Evolutionary conservation across 352 stramenopile species (phyloP).

Genomic region (Phytophthora cryptogea): DNA sequence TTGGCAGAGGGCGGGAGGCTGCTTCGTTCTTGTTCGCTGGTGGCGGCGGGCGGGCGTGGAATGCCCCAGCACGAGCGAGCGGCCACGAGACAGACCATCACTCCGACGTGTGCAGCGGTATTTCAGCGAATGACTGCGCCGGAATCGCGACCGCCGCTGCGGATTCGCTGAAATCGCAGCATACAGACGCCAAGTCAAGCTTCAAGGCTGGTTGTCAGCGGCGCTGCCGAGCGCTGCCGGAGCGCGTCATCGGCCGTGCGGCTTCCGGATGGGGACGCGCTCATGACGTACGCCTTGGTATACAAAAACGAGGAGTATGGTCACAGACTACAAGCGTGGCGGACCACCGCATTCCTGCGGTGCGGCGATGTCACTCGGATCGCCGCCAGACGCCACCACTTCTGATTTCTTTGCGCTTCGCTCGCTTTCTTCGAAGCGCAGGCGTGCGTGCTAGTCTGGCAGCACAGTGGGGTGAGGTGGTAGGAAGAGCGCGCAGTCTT

Average conservation of each 20-base stretch:
- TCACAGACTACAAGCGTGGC: background rate
- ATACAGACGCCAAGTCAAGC: conserved; percentile 18
- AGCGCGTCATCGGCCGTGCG: conserved; percentile 30
- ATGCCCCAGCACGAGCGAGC: conserved; percentile 4
- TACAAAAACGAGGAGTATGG: conserved; percentile 2
- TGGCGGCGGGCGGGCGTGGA: conserved; percentile 21
- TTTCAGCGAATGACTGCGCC: conserved; percentile 2
- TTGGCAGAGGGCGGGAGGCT: conserved; percentile 13
- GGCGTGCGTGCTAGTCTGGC: conserved; percentile 12
- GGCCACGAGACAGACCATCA: conserved; percentile 4
- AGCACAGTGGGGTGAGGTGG: background rate
- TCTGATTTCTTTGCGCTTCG: conserved; percentile 30
- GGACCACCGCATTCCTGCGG: conserved; percentile 23
- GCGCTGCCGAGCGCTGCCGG: background rate
- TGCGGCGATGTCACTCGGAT: conserved; percentile 9
- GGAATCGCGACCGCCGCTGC: background rate
- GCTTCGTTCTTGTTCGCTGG: conserved; percentile 34
- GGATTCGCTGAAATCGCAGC: conserved; percentile 7
- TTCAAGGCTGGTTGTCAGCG: conserved; percentile 24
- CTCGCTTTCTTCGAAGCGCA: conserved; percentile 23
- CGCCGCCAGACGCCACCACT: conserved; percentile 4
- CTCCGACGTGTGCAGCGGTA: conserved; percentile 1
- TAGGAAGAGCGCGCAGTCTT: background rate
- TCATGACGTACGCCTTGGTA: conserved; percentile 18
- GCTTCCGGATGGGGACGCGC: background rate